Conservation (phyloP, 1,284 basidiomycete species). For the Lentinus polychrous region DNA sequence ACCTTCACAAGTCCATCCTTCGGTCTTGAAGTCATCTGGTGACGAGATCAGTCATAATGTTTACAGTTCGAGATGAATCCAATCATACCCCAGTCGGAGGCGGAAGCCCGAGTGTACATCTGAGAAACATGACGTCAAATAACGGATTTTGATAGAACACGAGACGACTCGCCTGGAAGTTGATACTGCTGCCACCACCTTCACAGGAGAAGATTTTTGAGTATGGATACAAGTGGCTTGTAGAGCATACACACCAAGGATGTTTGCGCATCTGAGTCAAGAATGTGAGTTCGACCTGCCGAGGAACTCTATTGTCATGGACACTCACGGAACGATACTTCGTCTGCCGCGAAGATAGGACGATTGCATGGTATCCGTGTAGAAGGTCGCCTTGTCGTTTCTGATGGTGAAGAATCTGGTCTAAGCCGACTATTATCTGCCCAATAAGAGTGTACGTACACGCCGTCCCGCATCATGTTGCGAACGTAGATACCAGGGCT, state of each 20-base stretch:
- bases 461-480: constrained; percentile 64
- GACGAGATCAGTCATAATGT: neutral
- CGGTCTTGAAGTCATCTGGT: constrained; percentile 65
- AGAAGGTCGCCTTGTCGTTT: constrained; percentile 70
- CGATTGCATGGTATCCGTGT: constrained; percentile 53
- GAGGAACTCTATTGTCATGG: neutral
- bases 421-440: neutral
- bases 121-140: constrained; percentile 14
- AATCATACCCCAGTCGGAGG: constrained; percentile 59
- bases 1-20: constrained; percentile 63
- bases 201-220: constrained; percentile 32
- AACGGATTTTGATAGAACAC: neutral
- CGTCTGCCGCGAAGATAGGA: constrained; percentile 53
- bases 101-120: constrained; percentile 69
- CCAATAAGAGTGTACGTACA: constrained; percentile 32
- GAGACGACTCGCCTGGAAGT: constrained; percentile 47
- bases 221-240: neutral
- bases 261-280: constrained; percentile 51
- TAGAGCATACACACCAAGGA: constrained; percentile 38
- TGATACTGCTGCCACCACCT: constrained; percentile 51
- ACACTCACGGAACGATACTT: constrained; percentile 60
- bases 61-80: neutral
- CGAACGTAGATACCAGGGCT: constrained; percentile 62
- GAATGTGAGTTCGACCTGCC: neutral
- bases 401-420: constrained; percentile 25